These are phyloP conservation scores for Aspergillus steynii DNA, from an alignment of 495 filamentous ascomycete species.

Conservation along the genomic window DNA sequence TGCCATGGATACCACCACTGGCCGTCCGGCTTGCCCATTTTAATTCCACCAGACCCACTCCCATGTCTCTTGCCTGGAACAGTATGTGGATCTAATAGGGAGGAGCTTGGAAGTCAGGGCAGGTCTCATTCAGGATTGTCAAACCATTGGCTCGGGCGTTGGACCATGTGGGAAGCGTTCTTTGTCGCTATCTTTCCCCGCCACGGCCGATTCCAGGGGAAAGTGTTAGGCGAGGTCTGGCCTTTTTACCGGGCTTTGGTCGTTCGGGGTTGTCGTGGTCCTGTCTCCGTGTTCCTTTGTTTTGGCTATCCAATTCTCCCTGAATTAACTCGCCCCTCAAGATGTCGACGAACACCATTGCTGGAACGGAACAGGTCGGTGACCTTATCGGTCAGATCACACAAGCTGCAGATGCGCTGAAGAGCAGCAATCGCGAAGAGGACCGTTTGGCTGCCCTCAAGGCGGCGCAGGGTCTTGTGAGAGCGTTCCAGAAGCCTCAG, in stretches of 20 bases:
- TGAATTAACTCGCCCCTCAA: neutral
- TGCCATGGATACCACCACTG: no score
- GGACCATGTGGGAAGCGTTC: neutral
- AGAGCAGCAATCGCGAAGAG: slow-evolving; percentile 5
- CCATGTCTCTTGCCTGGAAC: neutral
- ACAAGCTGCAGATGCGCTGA: neutral
- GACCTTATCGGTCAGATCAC: neutral
- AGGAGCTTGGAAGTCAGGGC: no score
- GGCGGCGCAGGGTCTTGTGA: slow-evolving; percentile 14
- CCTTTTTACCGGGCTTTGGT: neutral
- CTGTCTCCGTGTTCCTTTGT: no score
- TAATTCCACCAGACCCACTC: neutral
- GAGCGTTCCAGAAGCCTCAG: slow-evolving; percentile 14
- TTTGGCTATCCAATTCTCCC: neutral
- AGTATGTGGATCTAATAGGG: neutral
- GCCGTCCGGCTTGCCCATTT: no score
- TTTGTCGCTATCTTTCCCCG: no score
- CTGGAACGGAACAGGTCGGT: neutral
- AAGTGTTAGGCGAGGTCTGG: neutral
- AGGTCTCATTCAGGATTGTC: neutral
- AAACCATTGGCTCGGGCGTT: neutral
- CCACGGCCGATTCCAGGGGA: neutral
- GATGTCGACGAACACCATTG: neutral
- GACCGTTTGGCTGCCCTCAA: slow-evolving; percentile 20
- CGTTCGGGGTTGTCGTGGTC: no score